Evolutionary conservation across 2,329 filamentous ascomycete genomes (phyloP).

Genomic region (Fusarium anguioides): DNA sequence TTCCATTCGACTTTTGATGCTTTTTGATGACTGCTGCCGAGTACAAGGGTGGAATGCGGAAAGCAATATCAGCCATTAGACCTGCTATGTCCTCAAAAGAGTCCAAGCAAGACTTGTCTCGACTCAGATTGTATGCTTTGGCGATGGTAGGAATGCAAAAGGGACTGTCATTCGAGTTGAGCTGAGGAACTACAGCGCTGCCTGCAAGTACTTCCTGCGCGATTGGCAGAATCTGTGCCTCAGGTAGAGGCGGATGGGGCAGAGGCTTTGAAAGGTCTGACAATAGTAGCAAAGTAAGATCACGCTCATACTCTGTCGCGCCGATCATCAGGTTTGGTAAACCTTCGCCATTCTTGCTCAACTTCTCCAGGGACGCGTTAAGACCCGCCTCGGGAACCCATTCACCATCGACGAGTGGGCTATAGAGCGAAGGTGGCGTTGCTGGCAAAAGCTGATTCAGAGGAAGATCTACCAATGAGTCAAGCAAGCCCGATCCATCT

Average conservation of each 20-base stretch:
- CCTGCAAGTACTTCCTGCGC: not conserved
- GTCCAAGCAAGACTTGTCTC: not conserved
- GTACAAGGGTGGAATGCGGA: not conserved
- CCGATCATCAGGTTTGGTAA: not conserved
- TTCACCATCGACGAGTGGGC: not conserved
- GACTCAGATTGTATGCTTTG: not conserved
- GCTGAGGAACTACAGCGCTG: not conserved
- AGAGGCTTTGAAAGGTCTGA: not conserved
- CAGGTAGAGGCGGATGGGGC: not conserved
- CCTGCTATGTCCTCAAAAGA: not conserved
- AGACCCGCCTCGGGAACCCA: not conserved
- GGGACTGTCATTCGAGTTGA: not conserved
- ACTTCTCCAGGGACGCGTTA: not conserved
- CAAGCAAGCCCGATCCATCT: not conserved
- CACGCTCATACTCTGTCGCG: not conserved
- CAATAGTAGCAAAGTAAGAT: not conserved
- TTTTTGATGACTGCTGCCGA: not conserved
- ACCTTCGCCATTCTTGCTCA: not conserved
- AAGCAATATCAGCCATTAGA: not conserved
- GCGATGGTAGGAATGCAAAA: not conserved
- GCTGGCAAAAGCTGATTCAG: not conserved
- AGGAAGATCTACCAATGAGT: not conserved
- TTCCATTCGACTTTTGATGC: accelerated
- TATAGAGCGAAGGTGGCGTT: not conserved
- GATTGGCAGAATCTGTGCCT: not conserved